Evolutionary conservation across 352 stramenopile species (phyloP).

Genomic region (Globisporangium cylindrosporum): DNA sequence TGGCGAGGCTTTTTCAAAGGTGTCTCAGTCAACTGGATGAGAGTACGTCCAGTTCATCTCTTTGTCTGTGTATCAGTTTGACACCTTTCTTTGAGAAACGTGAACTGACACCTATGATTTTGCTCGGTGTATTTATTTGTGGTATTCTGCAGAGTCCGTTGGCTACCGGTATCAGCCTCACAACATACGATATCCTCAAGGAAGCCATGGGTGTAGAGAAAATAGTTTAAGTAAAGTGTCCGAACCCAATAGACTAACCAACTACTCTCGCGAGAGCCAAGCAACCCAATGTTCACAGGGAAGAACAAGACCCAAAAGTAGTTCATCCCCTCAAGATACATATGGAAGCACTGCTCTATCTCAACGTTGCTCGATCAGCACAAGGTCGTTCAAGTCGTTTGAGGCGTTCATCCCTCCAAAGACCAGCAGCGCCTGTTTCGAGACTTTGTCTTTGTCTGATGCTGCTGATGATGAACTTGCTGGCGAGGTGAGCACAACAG

Average conservation of each 20-base stretch:
- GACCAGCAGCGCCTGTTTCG: constrained; percentile 29
- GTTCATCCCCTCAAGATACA: neutral
- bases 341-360: too few relatives aligned
- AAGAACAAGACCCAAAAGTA: neutral
- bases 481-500: neutral
- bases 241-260: constrained; percentile 35
- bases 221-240: constrained; percentile 23
- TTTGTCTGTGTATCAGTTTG: neutral
- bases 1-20: constrained; percentile 86
- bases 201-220: constrained; percentile 81
- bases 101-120: neutral
- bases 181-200: constrained; percentile 84
- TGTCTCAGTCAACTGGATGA: constrained; percentile 85
- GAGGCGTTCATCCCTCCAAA: constrained; percentile 61
- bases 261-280: neutral
- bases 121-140: neutral
- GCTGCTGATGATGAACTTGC: neutral
- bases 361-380: constrained; percentile 21
- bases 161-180: constrained; percentile 84
- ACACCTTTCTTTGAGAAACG: neutral
- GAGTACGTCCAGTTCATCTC: constrained; percentile 39
- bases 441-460: neutral
- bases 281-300: neutral
- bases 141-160: constrained; percentile 58
- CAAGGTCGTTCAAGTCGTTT: constrained; percentile 39